Evolutionary conservation across 768 basidiomycete genomes (phyloP), one percentile per base, ranked within the genome.

Genomic region (Scleroderma bovista): DNA sequence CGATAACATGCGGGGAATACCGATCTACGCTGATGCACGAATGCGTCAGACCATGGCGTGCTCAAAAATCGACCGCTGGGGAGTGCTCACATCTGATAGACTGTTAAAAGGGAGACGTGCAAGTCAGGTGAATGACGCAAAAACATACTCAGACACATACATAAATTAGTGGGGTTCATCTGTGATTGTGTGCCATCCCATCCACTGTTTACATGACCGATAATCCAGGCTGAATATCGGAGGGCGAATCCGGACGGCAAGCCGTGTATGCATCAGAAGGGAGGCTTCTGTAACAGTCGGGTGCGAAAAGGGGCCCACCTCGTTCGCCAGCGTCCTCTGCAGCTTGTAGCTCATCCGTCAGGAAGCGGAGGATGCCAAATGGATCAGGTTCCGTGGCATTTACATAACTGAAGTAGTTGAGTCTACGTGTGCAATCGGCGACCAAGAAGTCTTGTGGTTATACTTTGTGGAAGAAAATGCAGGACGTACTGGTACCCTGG

Each of bases 281-380:
- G 13, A 7, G 12, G n/a, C 29, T 8, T 10, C 8, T 32, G 24
- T 22, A 15, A 3, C 38, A 33, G 7, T 24, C 23, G 1, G 3
- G 1, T 29, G 6, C 7, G n/a, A 1, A 9, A 3, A 23, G 22
- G 23, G 7, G 26, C 26, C 26, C 26, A 70, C 75, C 75, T 56
- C 74, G 61, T 29, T 76, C 72, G 1, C 74, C 74, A 0, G 65
- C 62, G 46, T 79, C 77, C 52, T 79, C 77, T 0, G 77, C 75
- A n/a, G 66, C 73, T 53, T 79, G 77, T 10, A 79, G 68, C 47
- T 78, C 78, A 36, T 76, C 72, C 2, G 77, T 77, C 43, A 79
- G 56, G 62, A 74, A 79, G 16, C 72, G 65, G 36, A 79, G 64
- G 65, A 78, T 75, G 15, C 78, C 77, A 19, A 71, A 77, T 29